phyloP scores from a whole-genome alignment of 139 green algal species.

The Tetradesmus obliquus region DNA sequence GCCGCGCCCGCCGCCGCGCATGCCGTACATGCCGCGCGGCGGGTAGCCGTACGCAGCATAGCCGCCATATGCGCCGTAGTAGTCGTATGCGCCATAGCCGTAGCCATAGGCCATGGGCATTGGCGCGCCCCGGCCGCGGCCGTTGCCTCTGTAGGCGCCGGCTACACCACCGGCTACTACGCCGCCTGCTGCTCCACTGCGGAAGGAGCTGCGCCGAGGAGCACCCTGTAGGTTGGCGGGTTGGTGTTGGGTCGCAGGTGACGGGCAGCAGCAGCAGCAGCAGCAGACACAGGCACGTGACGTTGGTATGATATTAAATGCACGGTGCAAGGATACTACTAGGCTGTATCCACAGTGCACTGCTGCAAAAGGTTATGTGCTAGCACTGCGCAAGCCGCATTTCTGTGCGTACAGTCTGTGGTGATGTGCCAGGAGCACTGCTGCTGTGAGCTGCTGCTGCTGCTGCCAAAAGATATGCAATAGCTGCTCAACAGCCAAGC shows the following conservation, averaged over 20 bases:
- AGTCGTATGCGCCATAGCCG: constrained; percentile 21
- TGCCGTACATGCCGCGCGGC: constrained; percentile 26
- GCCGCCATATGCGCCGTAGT: constrained; percentile 25
- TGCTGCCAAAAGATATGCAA: not conserved
- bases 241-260: not conserved
- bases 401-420: too few species aligned
- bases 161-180: not conserved
- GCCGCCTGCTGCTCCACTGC: constrained; percentile 15
- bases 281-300: not conserved
- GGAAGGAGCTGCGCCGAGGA: constrained; percentile 37
- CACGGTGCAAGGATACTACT: too few species aligned
- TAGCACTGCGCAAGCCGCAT: too few species aligned
- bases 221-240: constrained; percentile 13
- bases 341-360: too few species aligned
- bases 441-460: not conserved
- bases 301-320: too few species aligned
- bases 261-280: not conserved
- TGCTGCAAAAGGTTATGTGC: too few species aligned
- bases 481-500: too few species aligned
- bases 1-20: constrained; percentile 16
- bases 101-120: constrained; percentile 45
- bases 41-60: constrained; percentile 42
- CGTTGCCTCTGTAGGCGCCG: constrained; percentile 34
- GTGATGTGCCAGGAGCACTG: not conserved
- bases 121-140: constrained; percentile 18